phyloP scores from a whole-genome alignment of 208 protist species.

The Trypanosoma mega region DNA sequence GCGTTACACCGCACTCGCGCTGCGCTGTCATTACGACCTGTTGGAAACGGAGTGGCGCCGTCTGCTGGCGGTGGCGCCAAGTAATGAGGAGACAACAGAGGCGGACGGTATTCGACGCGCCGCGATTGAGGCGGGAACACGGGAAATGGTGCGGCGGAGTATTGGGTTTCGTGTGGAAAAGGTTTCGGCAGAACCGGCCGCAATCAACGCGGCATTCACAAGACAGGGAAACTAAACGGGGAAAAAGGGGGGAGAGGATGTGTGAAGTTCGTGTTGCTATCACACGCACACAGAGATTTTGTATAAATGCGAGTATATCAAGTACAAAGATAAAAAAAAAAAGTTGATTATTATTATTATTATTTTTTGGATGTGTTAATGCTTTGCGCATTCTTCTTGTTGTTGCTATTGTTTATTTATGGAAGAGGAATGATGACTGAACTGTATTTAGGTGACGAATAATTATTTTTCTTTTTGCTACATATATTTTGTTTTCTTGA shows the following conservation, averaged over 20 bases:
- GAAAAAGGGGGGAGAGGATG: no score
- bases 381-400: no score
- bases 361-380: no score
- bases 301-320: no score
- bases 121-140: conserved; percentile 68
- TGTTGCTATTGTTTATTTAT: no score
- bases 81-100: conserved; percentile 2
- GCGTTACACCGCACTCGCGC: conserved; percentile 76
- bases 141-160: conserved; percentile 73
- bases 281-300: no score
- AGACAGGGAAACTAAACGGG: not conserved
- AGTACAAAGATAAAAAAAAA: not conserved
- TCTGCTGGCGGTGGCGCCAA: conserved; percentile 50
- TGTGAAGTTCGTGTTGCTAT: no score
- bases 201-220: conserved; percentile 20
- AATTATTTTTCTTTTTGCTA: no score
- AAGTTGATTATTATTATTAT: not conserved
- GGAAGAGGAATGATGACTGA: no score
- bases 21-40: conserved; percentile 56
- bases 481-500: no score
- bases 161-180: conserved; percentile 73
- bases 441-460: no score
- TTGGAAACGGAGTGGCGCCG: conserved; percentile 77
- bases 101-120: conserved; percentile 35
- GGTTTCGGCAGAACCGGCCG: conserved; percentile 34